Evolutionary conservation across 1,284 basidiomycete genomes (phyloP), one percentile per base, ranked within the genome.

Genomic region (Veloboletus limbatus): DNA sequence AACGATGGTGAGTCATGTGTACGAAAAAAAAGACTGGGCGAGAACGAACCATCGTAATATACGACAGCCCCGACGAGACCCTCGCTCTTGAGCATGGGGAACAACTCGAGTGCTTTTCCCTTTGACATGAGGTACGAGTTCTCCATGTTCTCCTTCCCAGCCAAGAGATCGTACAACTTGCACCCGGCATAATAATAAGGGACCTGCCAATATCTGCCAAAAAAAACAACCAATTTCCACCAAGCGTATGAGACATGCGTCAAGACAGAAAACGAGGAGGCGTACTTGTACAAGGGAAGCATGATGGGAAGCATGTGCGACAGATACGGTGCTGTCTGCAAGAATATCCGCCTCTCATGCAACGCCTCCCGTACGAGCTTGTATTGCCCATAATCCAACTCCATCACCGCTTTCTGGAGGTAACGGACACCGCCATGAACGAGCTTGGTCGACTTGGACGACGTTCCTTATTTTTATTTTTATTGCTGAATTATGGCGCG

Each of bases 341-440:
- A 75, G 77, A 98, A 98, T 42, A 95, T 94, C 54, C 79, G 81
- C 43, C 96, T 82, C 70, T 99, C 96, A 58, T 92, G 88, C 2
- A 99, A 77, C 8, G 96, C 95, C 69, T 98, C 96, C 26, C 78
- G 78, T 21, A 98, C 96, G 58, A 98, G 88, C 71, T 97, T 97
- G 79, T 93, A 98, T 64, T 95, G 92, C 62, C 91, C 90, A 58
- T 97, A 97, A 69, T 98, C 96, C 53, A 97, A 83, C 65, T 97
- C 94, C 64, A 97, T 85, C 43, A 98, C 80, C 2, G 96, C 96
- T 66, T 97, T 98, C 63, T 97, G 95, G 11, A 99, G 80, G 70
- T 99, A 99, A 11, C 96, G 82, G 1, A 99, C 96, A 48, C 96
- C 96, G 22, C 96, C 96, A 70, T 99, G 96, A 1, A 98, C 94